Percentiles rank a stretch among this genome's conserved stretches.
These are phyloP conservation scores for Sporobolomyces pararoseus DNA, from an alignment of 768 basidiomycete genomes.

Conservation along the genomic window DNA sequence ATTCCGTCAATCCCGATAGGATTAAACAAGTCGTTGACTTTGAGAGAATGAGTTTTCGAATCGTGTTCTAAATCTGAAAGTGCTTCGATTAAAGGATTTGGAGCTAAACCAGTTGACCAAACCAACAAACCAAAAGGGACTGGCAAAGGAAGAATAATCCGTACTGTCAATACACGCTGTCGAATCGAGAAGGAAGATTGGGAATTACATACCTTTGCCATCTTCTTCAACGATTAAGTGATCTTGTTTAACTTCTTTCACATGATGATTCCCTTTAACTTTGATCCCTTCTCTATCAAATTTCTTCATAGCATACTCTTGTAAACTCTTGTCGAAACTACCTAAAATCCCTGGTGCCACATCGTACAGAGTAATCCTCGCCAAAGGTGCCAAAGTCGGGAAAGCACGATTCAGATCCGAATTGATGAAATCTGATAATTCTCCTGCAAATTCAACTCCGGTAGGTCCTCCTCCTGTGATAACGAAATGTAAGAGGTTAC, in stretches of 20 bases:
- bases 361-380: conserved; percentile 74
- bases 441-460: conserved; percentile 75
- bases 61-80: conserved; percentile 58
- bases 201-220: conserved; percentile 58
- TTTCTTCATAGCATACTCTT: conserved; percentile 56
- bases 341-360: conserved; percentile 73
- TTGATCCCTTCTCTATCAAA: conserved; percentile 71
- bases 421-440: conserved; percentile 71
- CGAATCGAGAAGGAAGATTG: conserved; percentile 17
- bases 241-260: conserved; percentile 59
- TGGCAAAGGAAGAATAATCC: conserved; percentile 44
- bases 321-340: conserved; percentile 65
- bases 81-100: conserved; percentile 70
- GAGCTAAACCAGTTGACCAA: conserved; percentile 80
- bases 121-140: conserved; percentile 78
- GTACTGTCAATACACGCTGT: too few species aligned
- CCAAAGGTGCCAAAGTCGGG: conserved; percentile 61
- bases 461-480: conserved; percentile 66
- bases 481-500: conserved; percentile 76
- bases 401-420: conserved; percentile 63
- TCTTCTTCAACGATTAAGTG: conserved; percentile 48
- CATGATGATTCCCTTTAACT: conserved; percentile 68
- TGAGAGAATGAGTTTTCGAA: conserved; percentile 45
- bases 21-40: conserved; percentile 62
- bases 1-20: conserved; percentile 58